Percentiles rank a stretch among this genome's conserved stretches.
These are phyloP conservation scores for Aspergillus bombycis DNA, from an alignment of 2,329 filamentous ascomycete genomes.

Conservation along the genomic window DNA sequence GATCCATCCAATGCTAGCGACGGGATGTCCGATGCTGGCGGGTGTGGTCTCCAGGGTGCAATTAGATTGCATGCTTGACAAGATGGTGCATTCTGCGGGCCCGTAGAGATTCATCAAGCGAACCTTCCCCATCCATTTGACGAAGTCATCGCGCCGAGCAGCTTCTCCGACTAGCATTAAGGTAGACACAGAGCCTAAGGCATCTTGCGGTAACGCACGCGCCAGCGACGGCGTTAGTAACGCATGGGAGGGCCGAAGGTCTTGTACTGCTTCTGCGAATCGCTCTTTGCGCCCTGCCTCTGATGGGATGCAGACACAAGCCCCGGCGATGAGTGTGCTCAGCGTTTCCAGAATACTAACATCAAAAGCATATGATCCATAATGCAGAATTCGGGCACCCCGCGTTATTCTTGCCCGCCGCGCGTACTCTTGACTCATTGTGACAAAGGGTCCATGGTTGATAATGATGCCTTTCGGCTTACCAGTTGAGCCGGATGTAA, in stretches of 20 bases:
- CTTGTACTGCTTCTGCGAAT: neutral
- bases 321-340: slow-evolving; percentile 1
- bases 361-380: neutral
- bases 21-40: neutral
- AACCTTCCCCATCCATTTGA: neutral
- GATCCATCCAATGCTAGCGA: neutral
- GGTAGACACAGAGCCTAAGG: neutral
- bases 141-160: neutral
- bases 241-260: neutral
- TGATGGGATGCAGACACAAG: slow-evolving; percentile 10
- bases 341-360: slow-evolving; percentile 7
- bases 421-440: too few species aligned
- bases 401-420: neutral
- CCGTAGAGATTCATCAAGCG: neutral
- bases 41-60: neutral
- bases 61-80: neutral
- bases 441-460: neutral
- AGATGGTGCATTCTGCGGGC: neutral
- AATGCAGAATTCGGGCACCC: neutral
- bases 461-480: neutral
- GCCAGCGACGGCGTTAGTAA: neutral
- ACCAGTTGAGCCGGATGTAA: neutral
- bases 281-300: neutral
- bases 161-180: neutral
- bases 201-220: neutral